A percentile compares a stretch with the other conserved stretches of the same genome.
Conservation (phyloP, 371 early-diverging fungal species). For the Rhizopus delemar region DNA sequence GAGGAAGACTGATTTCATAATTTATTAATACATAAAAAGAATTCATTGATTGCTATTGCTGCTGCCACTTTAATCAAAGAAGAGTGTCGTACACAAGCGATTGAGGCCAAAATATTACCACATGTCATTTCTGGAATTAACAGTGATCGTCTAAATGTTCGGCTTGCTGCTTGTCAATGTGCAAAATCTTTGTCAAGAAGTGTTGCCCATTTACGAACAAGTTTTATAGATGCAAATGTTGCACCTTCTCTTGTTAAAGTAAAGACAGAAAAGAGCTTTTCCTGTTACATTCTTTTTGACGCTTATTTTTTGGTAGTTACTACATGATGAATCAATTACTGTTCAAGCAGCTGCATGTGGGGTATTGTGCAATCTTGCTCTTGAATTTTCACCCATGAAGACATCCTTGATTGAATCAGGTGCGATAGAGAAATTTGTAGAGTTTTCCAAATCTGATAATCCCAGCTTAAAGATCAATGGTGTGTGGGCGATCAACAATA, state of each 20-base stretch:
- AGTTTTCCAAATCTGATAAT: constrained; percentile 56
- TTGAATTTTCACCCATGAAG: constrained; percentile 90
- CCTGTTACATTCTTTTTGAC: background rate
- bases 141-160: constrained; percentile 59
- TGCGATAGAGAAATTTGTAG: constrained; percentile 73
- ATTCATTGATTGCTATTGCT: constrained; percentile 74
- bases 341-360: constrained; percentile 80
- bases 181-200: constrained; percentile 77
- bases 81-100: constrained; percentile 82
- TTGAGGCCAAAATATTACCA: constrained; percentile 78
- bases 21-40: constrained; percentile 32
- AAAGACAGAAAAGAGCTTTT: constrained; percentile 7
- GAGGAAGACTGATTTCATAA: no score
- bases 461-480: constrained; percentile 69
- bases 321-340: constrained; percentile 64
- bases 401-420: constrained; percentile 77
- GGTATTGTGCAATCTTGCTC: constrained; percentile 82
- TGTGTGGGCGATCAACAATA: constrained; percentile 85
- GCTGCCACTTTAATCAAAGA: constrained; percentile 75
- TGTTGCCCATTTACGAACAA: constrained; percentile 79
- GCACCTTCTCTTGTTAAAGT: constrained; percentile 73
- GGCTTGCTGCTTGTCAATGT: constrained; percentile 83
- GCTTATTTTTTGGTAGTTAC: constrained; percentile 38
- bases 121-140: constrained; percentile 72
- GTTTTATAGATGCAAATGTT: constrained; percentile 81